Evolutionary conservation across 345 rosid genomes (phyloP), one percentile per base, ranked within the genome.

Genomic region (Gossypium stocksii): DNA sequence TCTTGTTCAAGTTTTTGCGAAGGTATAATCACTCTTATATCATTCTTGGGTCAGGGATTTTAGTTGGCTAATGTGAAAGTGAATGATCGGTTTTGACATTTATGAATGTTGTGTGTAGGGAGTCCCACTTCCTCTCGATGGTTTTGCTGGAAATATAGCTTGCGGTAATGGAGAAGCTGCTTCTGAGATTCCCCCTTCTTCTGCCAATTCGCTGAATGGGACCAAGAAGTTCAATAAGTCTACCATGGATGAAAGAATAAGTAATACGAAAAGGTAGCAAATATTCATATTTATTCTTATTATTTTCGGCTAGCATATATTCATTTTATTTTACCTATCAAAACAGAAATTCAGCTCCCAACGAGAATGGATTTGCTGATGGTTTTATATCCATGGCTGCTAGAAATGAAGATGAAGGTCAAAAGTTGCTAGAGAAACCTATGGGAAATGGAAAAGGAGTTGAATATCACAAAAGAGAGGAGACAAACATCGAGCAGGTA

Each of bases 1-100:
- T 79, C 86, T 94, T 78, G 98, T 88, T 81, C 94, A 92, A 89
- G 86, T 92, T 51, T 81, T 92, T 82, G 94, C 94, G 0, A 88
- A 85, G 93, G 98, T 89, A 82, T 77, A 78, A 52, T 54, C 34
- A 62, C 44, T 64, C 64, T 43, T 38, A 49, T 27, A 0, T 7
- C 66, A 13, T 58, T 48, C 64, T 66, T 70, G 61, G 2, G 27
- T 63, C 61, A 34, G 17, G 27, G 49, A 66, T 72, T 34, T 49
- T 65, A 6, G 71, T 72, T 53, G 44, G 71, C 52, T 75, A 63
- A 64, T 67, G 72, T 34, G 9, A 11, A 49, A 17, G 72, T 58
- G 45, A 64, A 67, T 15, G 54, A 53, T 68, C 27, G 66, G 29
- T 75, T 34, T 69, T 73, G 77, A 74, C 51, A 38, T 23, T 14